phyloP scores from a whole-genome alignment of 2,329 filamentous ascomycete species.

The Botryotinia convoluta region DNA sequence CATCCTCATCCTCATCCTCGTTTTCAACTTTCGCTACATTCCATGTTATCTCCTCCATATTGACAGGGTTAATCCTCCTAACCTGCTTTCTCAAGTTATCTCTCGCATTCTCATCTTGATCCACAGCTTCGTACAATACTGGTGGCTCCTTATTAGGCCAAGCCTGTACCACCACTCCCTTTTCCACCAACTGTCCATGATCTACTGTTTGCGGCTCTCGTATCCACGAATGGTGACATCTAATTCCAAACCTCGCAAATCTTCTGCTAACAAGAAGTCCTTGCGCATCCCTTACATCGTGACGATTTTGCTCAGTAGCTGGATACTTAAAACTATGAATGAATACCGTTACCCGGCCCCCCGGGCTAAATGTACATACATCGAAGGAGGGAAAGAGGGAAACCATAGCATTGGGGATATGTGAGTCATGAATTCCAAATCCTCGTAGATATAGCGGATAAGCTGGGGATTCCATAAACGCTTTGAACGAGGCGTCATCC shows the following conservation, averaged over 20 bases:
- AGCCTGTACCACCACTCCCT: neutral
- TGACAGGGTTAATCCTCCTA: neutral
- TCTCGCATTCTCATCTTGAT: neutral
- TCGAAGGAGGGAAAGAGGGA: neutral
- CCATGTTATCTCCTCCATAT: neutral
- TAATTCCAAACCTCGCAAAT: neutral
- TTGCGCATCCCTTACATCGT: fast-evolving
- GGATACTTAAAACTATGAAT: fast-evolving
- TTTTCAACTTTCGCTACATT: neutral
- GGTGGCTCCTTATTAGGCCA: neutral
- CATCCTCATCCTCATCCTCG: neutral
- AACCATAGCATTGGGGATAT: neutral
- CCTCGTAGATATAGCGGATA: neutral
- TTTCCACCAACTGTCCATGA: neutral
- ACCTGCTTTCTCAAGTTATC: neutral
- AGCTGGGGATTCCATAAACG: neutral
- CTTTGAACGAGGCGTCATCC: neutral
- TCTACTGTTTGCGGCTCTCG: neutral
- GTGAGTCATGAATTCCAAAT: neutral
- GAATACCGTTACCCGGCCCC: neutral
- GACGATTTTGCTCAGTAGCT: neutral
- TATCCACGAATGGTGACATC: neutral
- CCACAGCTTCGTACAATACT: neutral
- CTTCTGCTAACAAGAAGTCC: neutral
- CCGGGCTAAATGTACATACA: neutral